Evolutionary conservation across 345 rosid species (phyloP), one percentile per base, ranked within the genome.

Genomic region (Crucihimalaya himalaica): DNA sequence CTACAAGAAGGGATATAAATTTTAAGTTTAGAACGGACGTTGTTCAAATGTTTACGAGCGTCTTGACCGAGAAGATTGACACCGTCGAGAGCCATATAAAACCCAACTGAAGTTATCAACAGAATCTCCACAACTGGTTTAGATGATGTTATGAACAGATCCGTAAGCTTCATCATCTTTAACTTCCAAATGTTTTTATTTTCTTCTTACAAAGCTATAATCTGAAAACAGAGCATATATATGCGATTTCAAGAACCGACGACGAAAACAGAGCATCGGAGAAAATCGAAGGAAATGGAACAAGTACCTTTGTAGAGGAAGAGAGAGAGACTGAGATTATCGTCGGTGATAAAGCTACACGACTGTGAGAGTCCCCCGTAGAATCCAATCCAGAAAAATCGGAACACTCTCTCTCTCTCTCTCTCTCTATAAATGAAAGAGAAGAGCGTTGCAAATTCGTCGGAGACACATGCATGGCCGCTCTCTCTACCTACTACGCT

Each of bases 51-150:
- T 74, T 83, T 88, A 66, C 90, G 78, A 12, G 93, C 83, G 25
- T 79, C 89, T 8, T 78, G 82, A 35, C 86, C 87, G 58, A 86
- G 73, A 59, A 88, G 59, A 71, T 83, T 35, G 63, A 86, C 82
- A 14, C 66, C 68, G 15, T 88, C 86, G 0, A 86, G 80, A 46
- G 90, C 90, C 65, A 88, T 66, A 68, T 66, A 88, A 4, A 83
- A 71, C 34, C 90, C 89, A 43, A 88, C 85, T 1, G 76, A 81
- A 27, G 89, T 88, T 40, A 86, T 48, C 68, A 88, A 19, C 2
- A 88, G 71, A 66, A 85, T 86, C 79, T 86, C 84, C 39, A 85
- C 25, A 5, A 86, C 87, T 2, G 90, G 87, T 46, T 82, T 85
- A 6, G 87, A 75, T 13, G 93, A 79, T 40, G 89, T 80, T 56